Base-by-base conservation (phyloP, 176 grass and related monocot genomes). In the Raddia distichophylla region DNA sequence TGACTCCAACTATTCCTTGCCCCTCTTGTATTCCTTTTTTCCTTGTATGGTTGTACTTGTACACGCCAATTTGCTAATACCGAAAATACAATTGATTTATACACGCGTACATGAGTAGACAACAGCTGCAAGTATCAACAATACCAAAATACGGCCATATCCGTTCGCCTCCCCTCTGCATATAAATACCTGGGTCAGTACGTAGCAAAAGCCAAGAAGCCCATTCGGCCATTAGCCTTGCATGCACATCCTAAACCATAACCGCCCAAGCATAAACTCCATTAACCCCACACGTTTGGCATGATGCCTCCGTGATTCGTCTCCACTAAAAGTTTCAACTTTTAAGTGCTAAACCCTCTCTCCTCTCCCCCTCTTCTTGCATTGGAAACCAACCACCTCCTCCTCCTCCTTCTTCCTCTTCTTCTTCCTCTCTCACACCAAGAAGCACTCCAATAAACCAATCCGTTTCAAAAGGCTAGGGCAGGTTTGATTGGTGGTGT, bases 201-300 rank as follows among this genome's bases (percentile, higher is more conserved):
- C 12, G 12, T 50, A 51, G 49, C 49, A 10, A 51, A 51, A 51
- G 12, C 15, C 1, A 6, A 60, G 6, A 76, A 60, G 22, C 35
- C 22, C 56, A 46, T 27, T 42, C 57, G 54, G 11, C 62, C 54
- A 5, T 35, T 37, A 37, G 40, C 15, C 74, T 70, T 63, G 55
- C 65, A 60, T 50, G 15, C 62, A 43, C 35, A 69, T 19, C 69
- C 73, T 77, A 60, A 79, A 32, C 74, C 43, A 76, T 73, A 88
- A 88, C 86, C 13, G 80, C 50, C 54, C 17, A 0, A 32, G 69
- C 60, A 67, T 60, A 69, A 75, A 51, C 58, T 64, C 79, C 73
- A 87, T 69, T 77, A 17, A 48, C 57, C 27, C 82, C 74, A 83
- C 74, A 73, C 86, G 66, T 59, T 88, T 72, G 74, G 45, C 74